Evolutionary conservation across 345 rosid species (phyloP).

Genomic region (Clausena lansium): DNA sequence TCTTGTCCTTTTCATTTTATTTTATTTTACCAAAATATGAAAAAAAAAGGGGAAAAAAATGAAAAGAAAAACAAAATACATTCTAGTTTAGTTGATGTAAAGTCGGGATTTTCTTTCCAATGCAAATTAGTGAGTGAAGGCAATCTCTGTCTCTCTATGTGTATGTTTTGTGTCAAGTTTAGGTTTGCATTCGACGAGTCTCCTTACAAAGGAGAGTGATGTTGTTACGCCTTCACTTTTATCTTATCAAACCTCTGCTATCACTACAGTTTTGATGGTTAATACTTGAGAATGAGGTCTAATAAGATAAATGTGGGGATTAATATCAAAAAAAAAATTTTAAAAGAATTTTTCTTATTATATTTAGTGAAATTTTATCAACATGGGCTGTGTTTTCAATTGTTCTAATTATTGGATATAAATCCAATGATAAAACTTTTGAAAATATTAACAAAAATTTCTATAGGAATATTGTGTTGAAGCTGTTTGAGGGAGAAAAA

Average conservation of each 20-base stretch:
- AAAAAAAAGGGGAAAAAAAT: neutral
- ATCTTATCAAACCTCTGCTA: neutral
- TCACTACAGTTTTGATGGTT: neutral
- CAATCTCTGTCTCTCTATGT: neutral
- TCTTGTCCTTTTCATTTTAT: slow-evolving; percentile 15
- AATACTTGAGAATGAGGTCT: neutral
- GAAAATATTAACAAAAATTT: too few species aligned
- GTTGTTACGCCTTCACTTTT: too few species aligned
- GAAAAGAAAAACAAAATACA: slow-evolving; percentile 9
- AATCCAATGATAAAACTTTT: too few species aligned
- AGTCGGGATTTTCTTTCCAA: slow-evolving; percentile 57
- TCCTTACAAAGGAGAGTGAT: too few species aligned
- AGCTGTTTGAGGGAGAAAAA: too few species aligned
- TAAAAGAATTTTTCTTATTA: too few species aligned
- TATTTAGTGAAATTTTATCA: too few species aligned
- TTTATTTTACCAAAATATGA: neutral
- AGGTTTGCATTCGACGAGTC: neutral
- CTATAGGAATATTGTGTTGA: too few species aligned
- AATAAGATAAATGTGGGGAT: neutral
- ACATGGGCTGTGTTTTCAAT: too few species aligned
- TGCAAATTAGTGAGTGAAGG: slow-evolving; percentile 34
- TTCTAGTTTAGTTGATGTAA: slow-evolving; percentile 44
- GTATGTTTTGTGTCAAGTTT: neutral
- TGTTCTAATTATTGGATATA: too few species aligned
- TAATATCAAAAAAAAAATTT: too few species aligned